Conservation (phyloP, 2,329 filamentous ascomycete species). For the Raffaelea deltoideospora region DNA sequence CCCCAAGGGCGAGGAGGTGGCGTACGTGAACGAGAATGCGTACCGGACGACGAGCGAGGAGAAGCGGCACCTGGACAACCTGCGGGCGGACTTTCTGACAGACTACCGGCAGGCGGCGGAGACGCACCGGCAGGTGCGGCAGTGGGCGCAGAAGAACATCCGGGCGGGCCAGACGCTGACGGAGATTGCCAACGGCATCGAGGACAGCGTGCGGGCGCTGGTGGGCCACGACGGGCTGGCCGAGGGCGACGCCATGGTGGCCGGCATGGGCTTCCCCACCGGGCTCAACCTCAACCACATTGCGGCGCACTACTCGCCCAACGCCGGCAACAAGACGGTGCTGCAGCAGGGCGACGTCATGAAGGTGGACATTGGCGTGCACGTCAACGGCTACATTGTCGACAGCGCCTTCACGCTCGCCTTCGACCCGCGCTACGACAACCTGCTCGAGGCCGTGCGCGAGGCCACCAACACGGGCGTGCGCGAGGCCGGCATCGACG, state of each 20-base stretch:
- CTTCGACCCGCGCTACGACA: slow-evolving; percentile 62
- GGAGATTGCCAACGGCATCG: slow-evolving; percentile 69
- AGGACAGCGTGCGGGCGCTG: slow-evolving; percentile 60
- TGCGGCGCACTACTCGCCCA: slow-evolving; percentile 71
- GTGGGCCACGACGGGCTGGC: slow-evolving; percentile 61
- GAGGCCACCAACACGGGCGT: slow-evolving; percentile 76
- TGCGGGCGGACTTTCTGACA: slow-evolving; percentile 61
- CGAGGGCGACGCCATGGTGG: slow-evolving; percentile 61
- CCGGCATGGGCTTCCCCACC: slow-evolving; percentile 71
- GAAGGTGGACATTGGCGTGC: slow-evolving; percentile 72
- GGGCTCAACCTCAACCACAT: slow-evolving; percentile 71
- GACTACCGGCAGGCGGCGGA: slow-evolving; percentile 71
- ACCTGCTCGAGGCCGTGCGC: slow-evolving; percentile 56
- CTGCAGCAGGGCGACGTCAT: slow-evolving; percentile 61
- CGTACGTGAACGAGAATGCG: slow-evolving; percentile 63
- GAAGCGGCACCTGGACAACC: slow-evolving; percentile 67
- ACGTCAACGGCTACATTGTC: slow-evolving; percentile 66
- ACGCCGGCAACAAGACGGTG: slow-evolving; percentile 66
- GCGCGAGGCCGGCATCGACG: slow-evolving; percentile 83
- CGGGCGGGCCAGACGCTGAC: slow-evolving; percentile 64
- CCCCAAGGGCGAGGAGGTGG: slow-evolving; percentile 62
- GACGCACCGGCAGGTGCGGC: slow-evolving; percentile 65
- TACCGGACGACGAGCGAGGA: slow-evolving; percentile 73
- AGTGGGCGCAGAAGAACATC: slow-evolving; percentile 66
- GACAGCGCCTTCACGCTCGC: slow-evolving; percentile 70